Percentiles rank a stretch among this genome's conserved stretches.
Conservation (phyloP, 2,329 filamentous ascomycete genomes). For the Xylariaceae sp. region DNA sequence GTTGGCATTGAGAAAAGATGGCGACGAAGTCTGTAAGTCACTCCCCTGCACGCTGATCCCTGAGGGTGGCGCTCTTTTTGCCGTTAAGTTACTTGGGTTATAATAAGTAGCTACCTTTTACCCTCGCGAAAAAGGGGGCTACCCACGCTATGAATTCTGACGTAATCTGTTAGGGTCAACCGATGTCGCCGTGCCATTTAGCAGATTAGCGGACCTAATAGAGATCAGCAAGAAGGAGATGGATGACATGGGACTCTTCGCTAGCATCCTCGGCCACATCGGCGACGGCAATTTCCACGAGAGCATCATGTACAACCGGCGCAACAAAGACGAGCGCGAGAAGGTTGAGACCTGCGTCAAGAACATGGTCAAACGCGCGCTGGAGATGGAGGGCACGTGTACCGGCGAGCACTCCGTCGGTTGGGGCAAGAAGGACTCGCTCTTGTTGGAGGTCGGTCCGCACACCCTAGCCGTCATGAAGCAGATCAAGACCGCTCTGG, state of each 20-base stretch:
- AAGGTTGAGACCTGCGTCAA: slow-evolving; percentile 82
- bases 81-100: no score
- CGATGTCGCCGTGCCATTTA: slow-evolving; percentile 82
- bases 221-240: slow-evolving; percentile 89
- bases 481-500: slow-evolving; percentile 78
- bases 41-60: slow-evolving; percentile 37
- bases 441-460: slow-evolving; percentile 77
- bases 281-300: slow-evolving; percentile 96
- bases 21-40: slow-evolving; percentile 72
- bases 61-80: no score
- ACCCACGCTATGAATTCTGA: not conserved
- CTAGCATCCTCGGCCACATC: slow-evolving; percentile 85
- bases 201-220: slow-evolving; percentile 70
- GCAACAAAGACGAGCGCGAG: slow-evolving; percentile 67
- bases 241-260: slow-evolving; percentile 82
- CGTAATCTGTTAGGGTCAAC: slow-evolving; percentile 62
- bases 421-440: slow-evolving; percentile 80
- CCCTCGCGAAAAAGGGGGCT: no score
- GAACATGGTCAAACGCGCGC: slow-evolving; percentile 85
- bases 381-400: slow-evolving; percentile 93
- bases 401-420: slow-evolving; percentile 88
- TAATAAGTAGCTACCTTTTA: no score
- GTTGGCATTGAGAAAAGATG: slow-evolving; percentile 67
- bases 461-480: slow-evolving; percentile 86
- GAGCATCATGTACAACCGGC: slow-evolving; percentile 83